phyloP scores from a whole-genome alignment of 2,329 filamentous ascomycete species.

The Ascochyta clinopodiicola region DNA sequence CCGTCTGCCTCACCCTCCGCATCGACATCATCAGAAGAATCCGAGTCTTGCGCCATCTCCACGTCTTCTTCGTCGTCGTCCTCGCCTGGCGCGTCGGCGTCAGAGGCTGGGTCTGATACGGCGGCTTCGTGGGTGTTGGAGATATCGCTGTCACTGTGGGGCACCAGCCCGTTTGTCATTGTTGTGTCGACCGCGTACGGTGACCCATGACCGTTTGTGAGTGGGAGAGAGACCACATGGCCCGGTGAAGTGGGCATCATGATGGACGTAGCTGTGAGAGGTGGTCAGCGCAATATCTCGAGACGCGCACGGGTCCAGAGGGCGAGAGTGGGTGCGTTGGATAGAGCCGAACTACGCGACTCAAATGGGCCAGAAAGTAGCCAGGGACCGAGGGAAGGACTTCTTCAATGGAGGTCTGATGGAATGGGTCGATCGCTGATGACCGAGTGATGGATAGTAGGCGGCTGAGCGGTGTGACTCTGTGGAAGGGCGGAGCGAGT shows the following conservation, averaged over 20 bases:
- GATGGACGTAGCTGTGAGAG: constrained; percentile 65
- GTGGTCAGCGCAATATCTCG: constrained; percentile 53
- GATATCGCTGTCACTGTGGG: constrained; percentile 75
- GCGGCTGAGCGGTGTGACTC: constrained; percentile 32
- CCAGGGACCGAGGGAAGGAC: constrained; percentile 31
- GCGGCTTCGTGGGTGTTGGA: constrained; percentile 71
- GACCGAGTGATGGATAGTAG: constrained; percentile 36
- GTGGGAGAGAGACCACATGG: constrained; percentile 67
- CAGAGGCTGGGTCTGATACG: constrained; percentile 49
- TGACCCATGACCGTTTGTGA: constrained; percentile 71
- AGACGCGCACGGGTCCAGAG: constrained; percentile 38
- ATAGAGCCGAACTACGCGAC: constrained; percentile 53
- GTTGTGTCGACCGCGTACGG: constrained; percentile 58
- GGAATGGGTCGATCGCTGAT: constrained; percentile 46
- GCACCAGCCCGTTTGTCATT: constrained; percentile 54
- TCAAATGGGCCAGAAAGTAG: constrained; percentile 46
- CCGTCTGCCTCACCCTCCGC: constrained; percentile 61
- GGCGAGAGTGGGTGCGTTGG: constrained; percentile 45
- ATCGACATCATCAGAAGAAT: constrained; percentile 58
- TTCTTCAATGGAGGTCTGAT: constrained; percentile 48
- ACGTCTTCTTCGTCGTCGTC: constrained; percentile 52
- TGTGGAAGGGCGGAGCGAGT: constrained; percentile 26
- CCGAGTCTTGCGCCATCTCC: constrained; percentile 53
- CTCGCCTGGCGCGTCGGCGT: constrained; percentile 50
- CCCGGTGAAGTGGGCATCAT: constrained; percentile 67